Evolutionary conservation across 768 basidiomycete genomes (phyloP), one percentile per base, ranked within the genome.

Genomic region (Termitomyces sp.): DNA sequence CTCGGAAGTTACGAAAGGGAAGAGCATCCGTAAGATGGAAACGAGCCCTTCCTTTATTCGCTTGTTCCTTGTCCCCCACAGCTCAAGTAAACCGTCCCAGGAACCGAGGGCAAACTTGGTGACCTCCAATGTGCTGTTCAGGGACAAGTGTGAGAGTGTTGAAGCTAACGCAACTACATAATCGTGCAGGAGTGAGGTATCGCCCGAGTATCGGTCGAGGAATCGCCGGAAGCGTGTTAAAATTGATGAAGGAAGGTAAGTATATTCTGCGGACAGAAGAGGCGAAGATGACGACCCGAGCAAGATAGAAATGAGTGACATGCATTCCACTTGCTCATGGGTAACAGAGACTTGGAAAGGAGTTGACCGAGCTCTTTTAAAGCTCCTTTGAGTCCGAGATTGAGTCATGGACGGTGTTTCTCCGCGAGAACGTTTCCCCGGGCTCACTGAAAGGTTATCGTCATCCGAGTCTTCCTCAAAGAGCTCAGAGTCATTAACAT

Each of bases 11-110:
- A 91, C 72, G 70, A 87, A 94, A 0, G 91, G 91, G 47, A 96
- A 83, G 4, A 97, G 77, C 14, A 80, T 77, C 17, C 84, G 83
- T 20, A 97, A 73, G 29, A 92, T 80, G n/a, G 87, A 80, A 34
- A 95, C 77, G 17, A 98, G 76, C 48, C 86, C 83, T 71, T 96
- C 94, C 70, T 95, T 94, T 65, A 90, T 76, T 8, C 79, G 72
- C 61, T 83, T 86, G 71, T 86, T 88, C 74, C 92, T 94, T 17
- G 89, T 89, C 2, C 81, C 79, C 94, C 94, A 97, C 31, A 96
- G 73, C 2, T 74, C 74, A 3, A 94, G 78, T 5, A 98, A 68
- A 2, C 72, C 72, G 50, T 84, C 74, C 86, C 94, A 92, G 1
- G 87, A 76, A 34, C 74, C 73, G 5, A 76, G 73, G 0, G 91